Evolutionary conservation across 805 yeast genomes (phyloP), one percentile per base, ranked within the genome.

Genomic region (Candida anglica): DNA sequence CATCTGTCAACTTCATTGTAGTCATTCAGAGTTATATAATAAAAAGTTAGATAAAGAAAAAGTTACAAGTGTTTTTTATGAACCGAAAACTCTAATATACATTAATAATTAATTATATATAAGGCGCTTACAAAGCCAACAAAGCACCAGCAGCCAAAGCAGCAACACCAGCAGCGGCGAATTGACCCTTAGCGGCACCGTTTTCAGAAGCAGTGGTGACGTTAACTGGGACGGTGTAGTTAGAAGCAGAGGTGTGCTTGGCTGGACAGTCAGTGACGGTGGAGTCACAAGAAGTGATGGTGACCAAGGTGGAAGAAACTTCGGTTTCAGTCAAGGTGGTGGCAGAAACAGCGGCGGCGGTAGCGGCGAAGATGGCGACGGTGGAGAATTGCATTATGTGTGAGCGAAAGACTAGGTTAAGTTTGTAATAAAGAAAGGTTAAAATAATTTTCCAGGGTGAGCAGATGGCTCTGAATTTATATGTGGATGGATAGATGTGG

Each of bases 381-480:
- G 58, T 56, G 47, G 72, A 55, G 70, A 66, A 69, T 63, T 67
- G 71, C 75, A 69, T 69, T 62, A n/a, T n/a, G n/a, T n/a, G n/a
- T 27, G 21, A 30, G 26, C 32, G 32, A 30, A 30, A 20, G 52
- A 30, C 32, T 48, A 47, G 37, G 51, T 22, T 19, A 45, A 42
- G 40, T 42, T 35, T 30, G 25, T 20, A 34, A 8, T 15, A 14
- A 26, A 26, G 19, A 16, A 26, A 24, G 15, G 15, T 9, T 15
- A 20, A 20, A 20, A 20, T 11, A 11, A 20, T 8, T 11, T 11
- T 20, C 23, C 10, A 20, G 23, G 23, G 15, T 14, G 28, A 25
- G 15, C 9, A 25, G 15, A 15, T 14, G 11, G 17, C 13, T 9
- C 13, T 25, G 11, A 20, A 5, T 16, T 27, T 27, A 15, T 27